phyloP scores from a whole-genome alignment of 1,139 yeast genomes.

The Saccharomyces hybrid region DNA sequence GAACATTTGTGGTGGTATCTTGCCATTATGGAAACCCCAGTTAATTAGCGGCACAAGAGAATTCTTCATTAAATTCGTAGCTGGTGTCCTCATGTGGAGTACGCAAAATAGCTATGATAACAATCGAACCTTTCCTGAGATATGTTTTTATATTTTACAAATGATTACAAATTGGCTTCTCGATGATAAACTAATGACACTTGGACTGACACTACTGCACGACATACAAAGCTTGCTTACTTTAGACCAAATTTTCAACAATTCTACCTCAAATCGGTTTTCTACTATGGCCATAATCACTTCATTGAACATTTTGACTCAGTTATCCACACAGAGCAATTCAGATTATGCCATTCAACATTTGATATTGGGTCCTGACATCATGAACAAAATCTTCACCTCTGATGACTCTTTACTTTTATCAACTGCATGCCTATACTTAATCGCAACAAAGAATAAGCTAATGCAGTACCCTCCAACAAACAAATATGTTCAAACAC shows the following conservation, averaged over 20 bases:
- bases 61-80: not conserved
- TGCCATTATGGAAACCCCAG: not conserved
- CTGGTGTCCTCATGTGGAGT: not conserved
- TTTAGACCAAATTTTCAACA: not conserved
- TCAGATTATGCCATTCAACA: not conserved
- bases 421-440: slow-evolving; percentile 37
- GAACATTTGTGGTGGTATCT: not conserved
- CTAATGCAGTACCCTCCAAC: slow-evolving; percentile 21
- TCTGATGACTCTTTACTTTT: slow-evolving; percentile 21
- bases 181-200: not conserved
- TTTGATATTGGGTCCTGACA: not conserved
- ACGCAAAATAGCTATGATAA: not conserved
- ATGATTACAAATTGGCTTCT: not conserved
- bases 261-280: not conserved
- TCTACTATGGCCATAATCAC: not conserved
- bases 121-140: not conserved
- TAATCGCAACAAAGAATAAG: slow-evolving; percentile 38
- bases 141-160: not conserved
- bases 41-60: not conserved
- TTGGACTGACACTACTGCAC: not conserved
- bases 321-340: not conserved
- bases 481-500: slow-evolving; percentile 30
- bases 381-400: slow-evolving; percentile 11
- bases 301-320: not conserved
- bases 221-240: not conserved